Base-by-base conservation (phyloP, 768 basidiomycete genomes). In the Boletales sp. region DNA sequence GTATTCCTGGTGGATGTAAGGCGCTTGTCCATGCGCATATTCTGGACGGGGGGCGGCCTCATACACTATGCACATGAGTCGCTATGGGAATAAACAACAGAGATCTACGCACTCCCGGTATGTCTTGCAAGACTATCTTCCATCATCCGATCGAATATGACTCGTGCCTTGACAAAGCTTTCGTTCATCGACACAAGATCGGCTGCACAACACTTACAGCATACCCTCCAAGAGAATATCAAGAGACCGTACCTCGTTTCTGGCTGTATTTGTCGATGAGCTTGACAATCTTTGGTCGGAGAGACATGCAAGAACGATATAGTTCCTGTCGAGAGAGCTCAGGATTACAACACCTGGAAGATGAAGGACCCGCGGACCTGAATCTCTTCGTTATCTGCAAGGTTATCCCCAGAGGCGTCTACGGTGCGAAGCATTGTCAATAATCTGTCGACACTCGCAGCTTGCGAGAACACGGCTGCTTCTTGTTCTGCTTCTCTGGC, bases 241-340 rank as follows among this genome's bases (percentile, higher is more conserved):
- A 46, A 45, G 15, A 17, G 31, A 30, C 29, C 69, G 46, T 47
- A 81, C 77, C 79, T 70, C 93, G 78, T 72, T 97, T 97, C 74
- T 95, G 93, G 59, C 87, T 93, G 64, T 97, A 97, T 73, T 94
- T 97, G 66, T 97, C 93, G 54, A 97, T 97, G 47, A 98, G 70
- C 62, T 94, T 93, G 53, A 97, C 94, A 55, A 98, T 95, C 76
- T 93, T 94, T 8, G 94, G 94, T 40, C 94, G 79, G 36, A 97
- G 69, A 4, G 85, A 79, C 85, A 98, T 94, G 60, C 87, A 86
- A 19, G 84, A 82, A 38, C 93, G 82, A 69, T 98, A 97, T 44
- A 97, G 66, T 66, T 97, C 93, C 86, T 94, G 70, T 21, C 55
- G 36, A 39, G 17, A 32, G 1, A 18, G 34, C 12, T 51, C 48